Conservation (phyloP, 345 rosid species). For the Eucalyptus regnans region DNA sequence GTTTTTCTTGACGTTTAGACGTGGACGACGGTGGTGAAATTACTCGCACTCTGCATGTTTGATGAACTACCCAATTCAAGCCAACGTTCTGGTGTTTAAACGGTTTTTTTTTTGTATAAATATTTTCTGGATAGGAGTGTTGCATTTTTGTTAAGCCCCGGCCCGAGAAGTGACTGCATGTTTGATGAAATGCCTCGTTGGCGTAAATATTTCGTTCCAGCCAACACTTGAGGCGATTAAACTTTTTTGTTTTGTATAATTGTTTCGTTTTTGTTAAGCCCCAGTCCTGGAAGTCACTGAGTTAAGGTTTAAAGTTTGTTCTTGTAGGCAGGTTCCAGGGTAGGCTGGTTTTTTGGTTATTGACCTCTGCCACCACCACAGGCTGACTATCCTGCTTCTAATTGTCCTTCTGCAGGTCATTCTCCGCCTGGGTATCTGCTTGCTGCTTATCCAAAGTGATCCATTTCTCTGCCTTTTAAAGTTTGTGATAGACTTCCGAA, state of each 20-base stretch:
- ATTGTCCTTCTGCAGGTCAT: not conserved
- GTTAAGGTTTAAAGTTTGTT: not conserved
- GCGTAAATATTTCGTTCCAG: not conserved
- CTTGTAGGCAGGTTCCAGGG: not conserved
- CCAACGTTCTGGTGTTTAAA: not conserved
- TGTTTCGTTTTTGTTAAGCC: not conserved
- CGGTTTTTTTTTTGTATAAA: not conserved
- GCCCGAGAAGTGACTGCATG: not conserved
- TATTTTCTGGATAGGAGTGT: not conserved
- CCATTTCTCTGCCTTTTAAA: not conserved
- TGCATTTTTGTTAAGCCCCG: not conserved
- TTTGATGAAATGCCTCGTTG: not conserved
- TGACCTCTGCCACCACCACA: not conserved
- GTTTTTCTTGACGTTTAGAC: not conserved
- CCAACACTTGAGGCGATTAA: not conserved
- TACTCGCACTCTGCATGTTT: not conserved
- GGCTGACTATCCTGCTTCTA: not conserved
- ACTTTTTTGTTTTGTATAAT: not conserved
- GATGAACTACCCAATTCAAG: not conserved
- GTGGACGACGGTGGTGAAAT: not conserved
- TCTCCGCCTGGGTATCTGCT: not conserved
- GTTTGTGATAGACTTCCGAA: not conserved
- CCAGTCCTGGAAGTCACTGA: not conserved
- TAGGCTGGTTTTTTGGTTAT: not conserved
- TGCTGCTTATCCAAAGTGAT: not conserved